These are phyloP conservation scores for Lathyrus tuberosus DNA, from an alignment of 306 rosid genomes.

Conservation along the genomic window DNA sequence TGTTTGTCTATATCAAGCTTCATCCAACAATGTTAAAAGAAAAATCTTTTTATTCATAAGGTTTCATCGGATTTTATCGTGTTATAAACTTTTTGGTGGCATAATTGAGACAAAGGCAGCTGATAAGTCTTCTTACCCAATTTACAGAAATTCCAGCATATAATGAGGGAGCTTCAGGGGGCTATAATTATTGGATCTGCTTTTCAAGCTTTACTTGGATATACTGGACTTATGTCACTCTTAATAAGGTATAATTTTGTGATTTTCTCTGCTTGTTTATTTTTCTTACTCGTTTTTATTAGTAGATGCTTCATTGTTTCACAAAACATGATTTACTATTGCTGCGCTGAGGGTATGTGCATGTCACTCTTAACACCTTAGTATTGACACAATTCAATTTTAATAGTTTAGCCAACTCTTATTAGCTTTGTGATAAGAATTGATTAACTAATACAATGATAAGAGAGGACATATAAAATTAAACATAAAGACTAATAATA, in stretches of 20 bases:
- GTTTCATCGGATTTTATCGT: not conserved
- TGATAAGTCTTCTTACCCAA: conserved; percentile 32
- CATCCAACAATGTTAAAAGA: not conserved
- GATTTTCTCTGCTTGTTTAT: conserved; percentile 24
- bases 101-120: conserved; percentile 5
- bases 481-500: not conserved
- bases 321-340: conserved; percentile 21
- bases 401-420: conserved; percentile 10
- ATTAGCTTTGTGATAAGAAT: conserved; percentile 2
- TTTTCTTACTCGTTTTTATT: conserved; percentile 14
- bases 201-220: conserved; percentile 91
- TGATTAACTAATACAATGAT: conserved; percentile 4
- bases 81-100: conserved; percentile 7
- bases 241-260: conserved; percentile 65
- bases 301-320: conserved; percentile 13
- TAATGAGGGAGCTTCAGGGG: conserved; percentile 99
- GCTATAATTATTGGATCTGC: conserved; percentile 88
- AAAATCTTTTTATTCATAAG: not conserved
- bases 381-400: not conserved
- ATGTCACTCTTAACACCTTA: not conserved
- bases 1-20: conserved; percentile 14
- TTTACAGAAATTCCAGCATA: conserved; percentile 86
- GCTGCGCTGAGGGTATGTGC: not conserved
- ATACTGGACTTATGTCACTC: conserved; percentile 90
- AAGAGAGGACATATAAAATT: not conserved